Evolutionary conservation across 169 alveolate species (phyloP), one percentile per base, ranked within the genome.

Genomic region (Eimeria necatrix): DNA sequence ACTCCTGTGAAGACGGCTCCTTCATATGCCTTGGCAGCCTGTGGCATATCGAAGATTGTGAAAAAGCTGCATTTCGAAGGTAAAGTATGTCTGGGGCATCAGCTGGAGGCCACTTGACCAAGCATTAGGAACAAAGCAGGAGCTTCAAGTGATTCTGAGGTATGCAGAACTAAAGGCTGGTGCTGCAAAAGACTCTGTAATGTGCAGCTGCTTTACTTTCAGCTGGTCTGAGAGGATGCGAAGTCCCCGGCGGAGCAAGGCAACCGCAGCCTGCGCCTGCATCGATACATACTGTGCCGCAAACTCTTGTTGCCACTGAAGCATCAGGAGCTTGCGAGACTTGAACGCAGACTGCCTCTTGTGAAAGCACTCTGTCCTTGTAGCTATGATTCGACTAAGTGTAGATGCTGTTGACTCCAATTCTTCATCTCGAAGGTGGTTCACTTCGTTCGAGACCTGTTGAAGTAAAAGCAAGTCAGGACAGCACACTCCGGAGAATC

Each of bases 281-380:
- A 22, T 18, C 22, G 76, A 24, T 16, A 32, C 81, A 0, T 85
- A 80, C 26, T 85, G 93, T 59, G 26, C 81, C 8, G 80, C 93
- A 52, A 48, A 3, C 20, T 85, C 64, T 61, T 61, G 93, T 32
- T 56, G 81, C 32, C 49, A 46, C 18, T 85, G 93, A 2, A 85
- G 93, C 93, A 85, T 32, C 52, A 59, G 20, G 51, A 56, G 93
- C 93, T 61, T 59, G 59, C 81, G 81, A 9, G 93, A 85, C 61
- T 61, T 85, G 81, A 85, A 85, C 60, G 93, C 93, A 60, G 93
- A 53, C 26, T 85, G 93, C 20, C 93, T 85, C 60, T 61, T 85
- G 60, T 60, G 4, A 48, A 85, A 59, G 3, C 68, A 51, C 20
- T 60, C 81, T 41, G 93, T 48, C 26, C 93, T 60, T 41, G 59